A percentile compares a stretch with the other conserved stretches of the same genome.
Conservation (phyloP, 345 rosid genomes). For the Salix viminalis region DNA sequence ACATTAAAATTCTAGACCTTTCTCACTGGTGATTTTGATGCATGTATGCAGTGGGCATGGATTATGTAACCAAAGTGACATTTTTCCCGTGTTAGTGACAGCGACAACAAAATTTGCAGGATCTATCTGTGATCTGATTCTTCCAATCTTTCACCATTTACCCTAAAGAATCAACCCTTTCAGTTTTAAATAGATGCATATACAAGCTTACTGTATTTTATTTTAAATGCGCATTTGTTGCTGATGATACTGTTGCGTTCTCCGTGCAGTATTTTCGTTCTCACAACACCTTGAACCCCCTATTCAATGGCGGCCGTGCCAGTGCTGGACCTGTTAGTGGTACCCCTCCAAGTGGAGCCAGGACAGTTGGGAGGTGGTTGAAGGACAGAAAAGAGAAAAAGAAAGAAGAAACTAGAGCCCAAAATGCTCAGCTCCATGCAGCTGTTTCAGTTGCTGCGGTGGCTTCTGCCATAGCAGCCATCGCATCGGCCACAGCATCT, state of each 20-base stretch:
- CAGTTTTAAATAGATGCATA: neutral
- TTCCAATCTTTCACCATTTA: neutral
- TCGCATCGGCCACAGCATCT: conserved; percentile 72
- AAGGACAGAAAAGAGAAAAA: conserved; percentile 93
- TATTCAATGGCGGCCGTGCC: conserved; percentile 55
- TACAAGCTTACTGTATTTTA: neutral
- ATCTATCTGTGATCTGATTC: neutral
- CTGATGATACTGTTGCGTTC: neutral
- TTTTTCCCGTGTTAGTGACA: neutral
- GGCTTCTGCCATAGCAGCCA: conserved; percentile 87
- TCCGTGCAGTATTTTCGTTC: conserved; percentile 67
- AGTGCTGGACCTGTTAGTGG: conserved; percentile 43
- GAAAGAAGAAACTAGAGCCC: conserved; percentile 83
- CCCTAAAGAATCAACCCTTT: neutral
- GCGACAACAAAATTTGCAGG: neutral
- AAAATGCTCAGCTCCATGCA: conserved; percentile 87
- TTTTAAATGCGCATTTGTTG: neutral
- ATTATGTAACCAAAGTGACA: neutral
- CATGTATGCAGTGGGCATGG: neutral
- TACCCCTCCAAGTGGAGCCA: conserved; percentile 57
- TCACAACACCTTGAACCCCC: conserved; percentile 77
- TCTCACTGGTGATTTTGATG: neutral
- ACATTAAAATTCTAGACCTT: too few species aligned
- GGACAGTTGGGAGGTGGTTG: conserved; percentile 93
- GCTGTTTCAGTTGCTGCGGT: conserved; percentile 86